phyloP scores from a whole-genome alignment of 2,329 filamentous ascomycete genomes.

The Uncinocarpus reesii region DNA sequence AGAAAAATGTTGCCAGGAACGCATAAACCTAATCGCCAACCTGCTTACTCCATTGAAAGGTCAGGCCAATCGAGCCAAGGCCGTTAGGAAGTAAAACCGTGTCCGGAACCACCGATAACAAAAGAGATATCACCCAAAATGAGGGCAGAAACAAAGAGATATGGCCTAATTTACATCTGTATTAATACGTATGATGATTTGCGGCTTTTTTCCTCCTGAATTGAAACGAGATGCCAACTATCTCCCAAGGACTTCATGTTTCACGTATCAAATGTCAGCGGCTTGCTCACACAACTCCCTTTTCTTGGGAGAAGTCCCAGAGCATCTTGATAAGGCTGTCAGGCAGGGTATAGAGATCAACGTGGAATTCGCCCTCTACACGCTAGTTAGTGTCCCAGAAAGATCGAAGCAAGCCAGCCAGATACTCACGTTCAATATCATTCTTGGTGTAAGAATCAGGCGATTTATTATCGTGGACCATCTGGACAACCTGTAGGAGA shows the following conservation, averaged over 20 bases:
- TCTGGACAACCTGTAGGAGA: slow-evolving; percentile 84
- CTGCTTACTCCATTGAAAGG: neutral
- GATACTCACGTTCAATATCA: slow-evolving; percentile 77
- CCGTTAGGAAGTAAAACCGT: neutral
- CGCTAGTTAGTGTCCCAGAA: neutral
- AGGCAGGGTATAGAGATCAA: slow-evolving; percentile 94
- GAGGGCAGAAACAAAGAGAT: neutral
- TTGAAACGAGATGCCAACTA: neutral
- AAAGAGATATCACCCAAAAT: neutral
- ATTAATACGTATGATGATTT: neutral
- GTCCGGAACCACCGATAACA: neutral
- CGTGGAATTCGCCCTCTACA: slow-evolving; percentile 88
- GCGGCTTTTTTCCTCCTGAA: too few relatives aligned
- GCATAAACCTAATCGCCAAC: slow-evolving; percentile 1
- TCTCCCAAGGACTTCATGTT: neutral
- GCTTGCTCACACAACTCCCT: slow-evolving; percentile 29
- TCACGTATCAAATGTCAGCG: neutral
- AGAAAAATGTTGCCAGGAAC: neutral
- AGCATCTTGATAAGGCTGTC: slow-evolving; percentile 83
- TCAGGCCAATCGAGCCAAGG: slow-evolving; percentile 1
- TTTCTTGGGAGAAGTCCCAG: slow-evolving; percentile 67
- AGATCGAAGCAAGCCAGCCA: neutral
- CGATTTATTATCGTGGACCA: slow-evolving; percentile 95
- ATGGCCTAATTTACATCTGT: slow-evolving; percentile 11
- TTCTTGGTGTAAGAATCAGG: slow-evolving; percentile 94